These are phyloP conservation scores for Nicotiana obtusifolia DNA, from an alignment of 257 asterid genomes.

Conservation along the genomic window DNA sequence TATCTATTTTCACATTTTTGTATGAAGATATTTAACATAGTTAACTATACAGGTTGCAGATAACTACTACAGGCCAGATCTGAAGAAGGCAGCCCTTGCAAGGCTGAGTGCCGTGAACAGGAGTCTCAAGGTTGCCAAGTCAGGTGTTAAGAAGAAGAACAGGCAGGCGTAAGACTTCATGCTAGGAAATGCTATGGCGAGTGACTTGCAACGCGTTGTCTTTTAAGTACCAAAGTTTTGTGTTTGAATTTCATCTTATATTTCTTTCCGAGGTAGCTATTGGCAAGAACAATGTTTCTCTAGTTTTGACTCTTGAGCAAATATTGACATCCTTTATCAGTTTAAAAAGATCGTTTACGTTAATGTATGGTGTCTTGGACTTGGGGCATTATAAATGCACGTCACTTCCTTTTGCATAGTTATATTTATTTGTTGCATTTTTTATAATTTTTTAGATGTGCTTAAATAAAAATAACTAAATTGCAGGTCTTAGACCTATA, in stretches of 20 bases:
- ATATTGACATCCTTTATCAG: background rate
- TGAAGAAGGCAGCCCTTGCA: conserved; percentile 93
- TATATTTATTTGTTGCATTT: background rate
- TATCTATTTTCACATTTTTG: background rate
- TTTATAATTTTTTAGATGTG: background rate
- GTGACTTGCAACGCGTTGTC: background rate
- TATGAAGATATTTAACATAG: background rate
- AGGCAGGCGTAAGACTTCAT: conserved; percentile 42
- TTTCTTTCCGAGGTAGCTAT: background rate
- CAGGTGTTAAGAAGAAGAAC: conserved; percentile 86
- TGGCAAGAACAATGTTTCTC: background rate
- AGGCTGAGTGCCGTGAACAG: conserved; percentile 69
- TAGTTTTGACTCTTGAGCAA: background rate
- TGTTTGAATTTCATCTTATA: background rate
- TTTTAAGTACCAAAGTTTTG: background rate
- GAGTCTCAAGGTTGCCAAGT: conserved; percentile 90
- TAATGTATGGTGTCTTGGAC: background rate
- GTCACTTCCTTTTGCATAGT: background rate
- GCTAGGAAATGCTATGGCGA: conserved; percentile 12
- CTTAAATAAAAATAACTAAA: background rate
- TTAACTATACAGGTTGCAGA: conserved; percentile 51
- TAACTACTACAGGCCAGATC: conserved; percentile 82
- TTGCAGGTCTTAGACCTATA: background rate
- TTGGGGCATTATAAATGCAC: background rate
- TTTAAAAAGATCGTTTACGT: background rate